A percentile compares a stretch with the other conserved stretches of the same genome.
These are phyloP conservation scores for Dothidotthia symphoricarpi DNA, from an alignment of 2,329 filamentous ascomycete species.

Conservation along the genomic window DNA sequence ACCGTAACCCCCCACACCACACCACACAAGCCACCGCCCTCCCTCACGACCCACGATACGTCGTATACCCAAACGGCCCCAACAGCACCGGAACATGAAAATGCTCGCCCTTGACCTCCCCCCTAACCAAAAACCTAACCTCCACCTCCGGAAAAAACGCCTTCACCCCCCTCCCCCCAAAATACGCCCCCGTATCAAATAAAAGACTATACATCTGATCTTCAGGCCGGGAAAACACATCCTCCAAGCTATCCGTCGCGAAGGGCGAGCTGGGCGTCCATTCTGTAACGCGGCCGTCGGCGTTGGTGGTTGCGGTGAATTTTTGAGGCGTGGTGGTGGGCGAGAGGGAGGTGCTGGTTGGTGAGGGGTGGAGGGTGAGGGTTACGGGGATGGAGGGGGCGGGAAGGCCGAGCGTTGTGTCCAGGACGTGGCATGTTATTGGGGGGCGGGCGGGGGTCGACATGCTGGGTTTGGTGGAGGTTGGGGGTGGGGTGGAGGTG, in stretches of 20 bases:
- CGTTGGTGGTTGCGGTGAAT: constrained; percentile 69
- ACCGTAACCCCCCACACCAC: too few species aligned
- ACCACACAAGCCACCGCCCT: background rate
- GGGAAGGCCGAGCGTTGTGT: constrained; percentile 72
- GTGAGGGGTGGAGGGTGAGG: constrained; percentile 50
- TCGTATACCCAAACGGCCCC: constrained; percentile 77
- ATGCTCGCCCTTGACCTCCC: constrained; percentile 55
- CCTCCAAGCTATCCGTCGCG: constrained; percentile 42
- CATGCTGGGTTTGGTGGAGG: constrained; percentile 14
- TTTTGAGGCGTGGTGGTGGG: constrained; percentile 44
- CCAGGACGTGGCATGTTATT: constrained; percentile 85
- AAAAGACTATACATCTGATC: constrained; percentile 65
- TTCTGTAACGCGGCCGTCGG: constrained; percentile 68
- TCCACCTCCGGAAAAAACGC: constrained; percentile 60
- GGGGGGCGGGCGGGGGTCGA: constrained; percentile 43
- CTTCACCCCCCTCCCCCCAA: constrained; percentile 56
- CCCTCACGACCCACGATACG: constrained; percentile 62
- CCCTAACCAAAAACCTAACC: constrained; percentile 53
- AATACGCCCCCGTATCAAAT: constrained; percentile 73
- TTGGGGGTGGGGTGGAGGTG: constrained; percentile 4
- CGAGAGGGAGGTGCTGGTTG: constrained; percentile 43
- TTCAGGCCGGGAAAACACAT: constrained; percentile 33
- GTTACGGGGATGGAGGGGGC: constrained; percentile 65
- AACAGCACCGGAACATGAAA: constrained; percentile 79
- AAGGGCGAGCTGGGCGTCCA: constrained; percentile 60